Evolutionary conservation across 1,284 basidiomycete genomes (phyloP), one percentile per base, ranked within the genome.

Genomic region (Tilletia indica): DNA sequence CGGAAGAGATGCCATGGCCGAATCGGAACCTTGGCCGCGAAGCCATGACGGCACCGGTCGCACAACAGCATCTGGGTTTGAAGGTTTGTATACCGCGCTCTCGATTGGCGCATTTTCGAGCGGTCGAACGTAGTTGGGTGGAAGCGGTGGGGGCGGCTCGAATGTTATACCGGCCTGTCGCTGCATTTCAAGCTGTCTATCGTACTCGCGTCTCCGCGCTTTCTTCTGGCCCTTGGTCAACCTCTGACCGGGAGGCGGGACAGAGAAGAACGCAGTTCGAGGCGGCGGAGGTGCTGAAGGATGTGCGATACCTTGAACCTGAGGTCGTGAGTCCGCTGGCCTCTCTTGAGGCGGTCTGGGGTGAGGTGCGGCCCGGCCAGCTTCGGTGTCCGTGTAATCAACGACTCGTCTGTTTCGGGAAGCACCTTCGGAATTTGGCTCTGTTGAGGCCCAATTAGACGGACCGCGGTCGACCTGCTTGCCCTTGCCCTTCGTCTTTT

Each of bases 171-270:
- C 61, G 36, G 61, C 61, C 39, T 19, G 16, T 14, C 61, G 61
- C 21, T 64, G 61, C 3, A 42, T 42, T 39, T 64, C 61, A 4
- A 64, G 8, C 34, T 64, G 61, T 14, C 34, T 38, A 14, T 64
- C 61, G 19, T 36, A 39, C 16, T 64, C 34, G 14, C 4, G 34
- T 34, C 38, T 25, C 9, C 61, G 61, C 19, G 61, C 61, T 42
- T 19, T 64, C 61, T 64, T 64, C 21, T 64, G 61, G 19, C 61
- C 61, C 36, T 64, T 64, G 61, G 61, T 64, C 34, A 64, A 38
- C 61, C 39, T 64, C 36, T 64, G 61, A 11, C 61, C 61, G 6
- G 61, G 61, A n/a, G 36, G 12, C n/a, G 61, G 61, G 14, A 39
- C 14, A 12, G 56, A 31, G 25, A 25, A 12, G 56, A 58, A 14